Evolutionary conservation across 2,329 filamentous ascomycete genomes (phyloP).

Genomic region (Botrytis medusae): DNA sequence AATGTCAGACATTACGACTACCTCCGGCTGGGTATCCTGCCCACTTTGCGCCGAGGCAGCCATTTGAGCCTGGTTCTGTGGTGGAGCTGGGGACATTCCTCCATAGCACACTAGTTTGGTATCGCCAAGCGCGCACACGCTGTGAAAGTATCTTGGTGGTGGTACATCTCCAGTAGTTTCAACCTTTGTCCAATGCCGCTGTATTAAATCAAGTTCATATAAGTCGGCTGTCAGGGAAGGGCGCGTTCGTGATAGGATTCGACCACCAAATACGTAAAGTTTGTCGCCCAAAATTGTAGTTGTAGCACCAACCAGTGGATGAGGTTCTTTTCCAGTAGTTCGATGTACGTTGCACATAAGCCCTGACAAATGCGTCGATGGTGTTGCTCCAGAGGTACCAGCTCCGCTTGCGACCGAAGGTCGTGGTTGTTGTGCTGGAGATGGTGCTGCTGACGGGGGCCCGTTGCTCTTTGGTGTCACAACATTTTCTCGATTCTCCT

Average conservation of each 20-base stretch:
- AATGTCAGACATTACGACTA: conserved; percentile 97
- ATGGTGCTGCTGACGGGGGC: conserved; percentile 56
- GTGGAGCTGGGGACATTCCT: conserved; percentile 82
- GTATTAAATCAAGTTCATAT: conserved; percentile 89
- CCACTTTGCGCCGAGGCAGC: conserved; percentile 45
- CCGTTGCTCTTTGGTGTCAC: conserved; percentile 54
- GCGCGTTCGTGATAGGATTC: conserved; percentile 79
- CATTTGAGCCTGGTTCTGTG: conserved; percentile 46
- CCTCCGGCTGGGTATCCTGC: conserved; percentile 73
- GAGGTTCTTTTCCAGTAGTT: conserved; percentile 89
- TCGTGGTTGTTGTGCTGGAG: conserved; percentile 50
- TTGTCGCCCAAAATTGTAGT: conserved; percentile 95
- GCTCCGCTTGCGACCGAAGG: conserved; percentile 42
- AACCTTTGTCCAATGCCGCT: conserved; percentile 89
- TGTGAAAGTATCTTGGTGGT: conserved; percentile 94
- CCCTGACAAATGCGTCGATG: conserved; percentile 59
- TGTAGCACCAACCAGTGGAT: conserved; percentile 88
- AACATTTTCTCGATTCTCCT: conserved; percentile 45
- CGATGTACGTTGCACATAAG: conserved; percentile 73
- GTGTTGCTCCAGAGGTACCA: conserved; percentile 43
- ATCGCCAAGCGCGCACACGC: conserved; percentile 88
- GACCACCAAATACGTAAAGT: conserved; percentile 92
- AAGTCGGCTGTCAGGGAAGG: conserved; percentile 84
- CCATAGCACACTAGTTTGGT: conserved; percentile 97
- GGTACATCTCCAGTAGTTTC: conserved; percentile 83